phyloP scores from a whole-genome alignment of 768 basidiomycete species.

The Ramaria rubella region DNA sequence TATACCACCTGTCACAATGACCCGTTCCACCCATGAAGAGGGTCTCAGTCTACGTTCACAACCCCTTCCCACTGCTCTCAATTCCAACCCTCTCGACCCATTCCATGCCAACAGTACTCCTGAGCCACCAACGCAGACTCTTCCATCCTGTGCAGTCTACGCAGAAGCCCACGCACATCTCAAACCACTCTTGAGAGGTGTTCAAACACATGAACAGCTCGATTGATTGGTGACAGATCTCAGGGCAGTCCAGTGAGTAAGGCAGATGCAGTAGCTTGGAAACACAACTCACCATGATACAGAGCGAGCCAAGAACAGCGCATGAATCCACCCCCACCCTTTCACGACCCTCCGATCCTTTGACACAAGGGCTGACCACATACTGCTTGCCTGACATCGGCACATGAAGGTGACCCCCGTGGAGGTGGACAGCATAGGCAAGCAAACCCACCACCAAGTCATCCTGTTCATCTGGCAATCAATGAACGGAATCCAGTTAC shows the following conservation, averaged over 20 bases:
- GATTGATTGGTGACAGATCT: not conserved
- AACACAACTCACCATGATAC: not conserved
- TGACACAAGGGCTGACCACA: not conserved
- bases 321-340: not conserved
- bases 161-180: not conserved
- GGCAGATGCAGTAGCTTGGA: not conserved
- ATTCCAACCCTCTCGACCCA: conserved; percentile 6
- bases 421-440: not conserved
- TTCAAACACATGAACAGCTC: not conserved
- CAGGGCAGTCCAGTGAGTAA: not conserved
- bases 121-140: not conserved
- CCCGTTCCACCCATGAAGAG: not conserved
- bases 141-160: not conserved
- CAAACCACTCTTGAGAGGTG: not conserved
- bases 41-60: not conserved
- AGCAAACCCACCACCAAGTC: not conserved
- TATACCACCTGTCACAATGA: not conserved
- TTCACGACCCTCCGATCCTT: not conserved
- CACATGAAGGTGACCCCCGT: not conserved
- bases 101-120: not conserved
- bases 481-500: not conserved
- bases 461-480: not conserved
- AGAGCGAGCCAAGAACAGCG: not conserved
- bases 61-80: not conserved
- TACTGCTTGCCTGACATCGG: not conserved